These are phyloP conservation scores for Ophiostoma novo-ulmi DNA, from an alignment of 2,329 filamentous ascomycete species.

Conservation along the genomic window DNA sequence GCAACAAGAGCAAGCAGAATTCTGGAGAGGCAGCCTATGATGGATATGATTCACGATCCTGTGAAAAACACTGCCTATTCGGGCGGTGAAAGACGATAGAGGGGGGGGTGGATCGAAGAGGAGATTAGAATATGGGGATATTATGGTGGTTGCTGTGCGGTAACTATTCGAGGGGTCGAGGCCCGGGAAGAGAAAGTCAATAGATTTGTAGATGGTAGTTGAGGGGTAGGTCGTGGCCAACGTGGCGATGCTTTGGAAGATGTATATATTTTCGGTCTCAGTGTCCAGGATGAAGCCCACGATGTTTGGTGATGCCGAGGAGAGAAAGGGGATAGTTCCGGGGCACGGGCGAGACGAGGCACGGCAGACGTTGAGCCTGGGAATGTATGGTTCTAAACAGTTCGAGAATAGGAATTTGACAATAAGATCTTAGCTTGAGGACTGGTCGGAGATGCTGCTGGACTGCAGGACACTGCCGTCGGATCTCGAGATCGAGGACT, in stretches of 20 bases:
- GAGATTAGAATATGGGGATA: constrained; percentile 6
- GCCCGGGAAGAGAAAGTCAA: constrained; percentile 8
- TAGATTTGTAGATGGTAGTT: not conserved
- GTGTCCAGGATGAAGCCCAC: constrained; percentile 1
- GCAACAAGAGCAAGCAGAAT: not conserved
- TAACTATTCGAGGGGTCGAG: constrained; percentile 13
- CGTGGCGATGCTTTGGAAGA: not conserved
- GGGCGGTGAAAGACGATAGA: constrained; percentile 13
- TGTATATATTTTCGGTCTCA: not conserved
- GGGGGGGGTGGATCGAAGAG: constrained; percentile 14
- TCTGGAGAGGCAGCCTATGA: not conserved
- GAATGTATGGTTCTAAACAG: constrained; percentile 50
- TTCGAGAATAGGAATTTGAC: constrained; percentile 52
- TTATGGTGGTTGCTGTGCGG: not conserved
- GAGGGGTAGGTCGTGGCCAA: not conserved
- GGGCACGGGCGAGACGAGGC: constrained; percentile 16
- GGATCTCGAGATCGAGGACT: constrained; percentile 9
- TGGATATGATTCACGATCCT: constrained; percentile 7
- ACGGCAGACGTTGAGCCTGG: constrained; percentile 47
- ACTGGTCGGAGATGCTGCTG: constrained; percentile 75
- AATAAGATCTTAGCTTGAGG: constrained; percentile 43
- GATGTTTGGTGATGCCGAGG: constrained; percentile 17
- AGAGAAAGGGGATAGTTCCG: constrained; percentile 24
- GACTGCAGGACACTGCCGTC: constrained; percentile 61
- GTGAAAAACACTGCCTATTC: not conserved